phyloP scores from a whole-genome alignment of 2,329 filamentous ascomycete species.

The Seiridium unicorne region DNA sequence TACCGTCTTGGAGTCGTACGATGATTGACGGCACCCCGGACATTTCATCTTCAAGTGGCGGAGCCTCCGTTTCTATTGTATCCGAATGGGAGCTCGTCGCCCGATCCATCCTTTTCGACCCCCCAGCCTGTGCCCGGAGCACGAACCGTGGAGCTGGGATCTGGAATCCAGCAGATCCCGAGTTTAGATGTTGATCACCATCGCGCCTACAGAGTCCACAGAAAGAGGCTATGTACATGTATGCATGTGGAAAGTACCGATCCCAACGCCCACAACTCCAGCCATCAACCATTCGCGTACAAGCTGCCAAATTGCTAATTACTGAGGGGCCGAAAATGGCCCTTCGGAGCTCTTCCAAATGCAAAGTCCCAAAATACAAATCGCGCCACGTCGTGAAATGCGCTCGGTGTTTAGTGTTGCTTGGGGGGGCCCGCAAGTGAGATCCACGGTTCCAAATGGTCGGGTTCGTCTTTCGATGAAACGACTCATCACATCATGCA shows the following conservation, averaged over 20 bases:
- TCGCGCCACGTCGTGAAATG: neutral
- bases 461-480: neutral
- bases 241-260: too few relatives aligned
- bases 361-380: neutral
- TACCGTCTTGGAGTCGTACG: neutral
- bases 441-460: constrained; percentile 1
- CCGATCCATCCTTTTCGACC: neutral
- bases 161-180: neutral
- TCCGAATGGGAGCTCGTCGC: neutral
- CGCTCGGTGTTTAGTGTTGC: neutral
- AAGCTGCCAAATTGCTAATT: neutral
- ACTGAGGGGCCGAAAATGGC: too few relatives aligned
- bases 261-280: too few relatives aligned
- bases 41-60: neutral
- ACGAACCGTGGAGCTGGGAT: neutral
- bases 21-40: neutral
- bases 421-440: neutral
- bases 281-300: neutral
- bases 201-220: too few relatives aligned
- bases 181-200: too few relatives aligned
- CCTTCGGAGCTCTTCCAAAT: neutral
- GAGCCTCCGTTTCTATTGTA: neutral
- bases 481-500: neutral
- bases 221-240: too few relatives aligned
- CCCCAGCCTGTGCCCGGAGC: neutral